Evolutionary conservation across 176 grass and related monocot genomes (phyloP), one percentile per base, ranked within the genome.

Genomic region (Areca catechu): DNA sequence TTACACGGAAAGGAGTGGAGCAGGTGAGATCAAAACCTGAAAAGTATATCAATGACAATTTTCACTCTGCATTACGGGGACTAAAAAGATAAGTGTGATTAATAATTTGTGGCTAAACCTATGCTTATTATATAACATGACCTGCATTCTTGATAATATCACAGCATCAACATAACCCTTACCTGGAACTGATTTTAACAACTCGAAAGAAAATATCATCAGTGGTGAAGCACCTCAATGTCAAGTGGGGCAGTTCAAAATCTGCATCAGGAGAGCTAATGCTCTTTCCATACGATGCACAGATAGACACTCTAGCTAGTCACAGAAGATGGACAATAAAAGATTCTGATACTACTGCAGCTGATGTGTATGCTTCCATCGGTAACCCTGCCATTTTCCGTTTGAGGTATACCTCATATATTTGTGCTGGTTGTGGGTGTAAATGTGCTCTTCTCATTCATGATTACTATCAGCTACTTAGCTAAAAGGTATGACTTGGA

Each of bases 181-280:
- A 83, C 57, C 70, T 98, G 65, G 94, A 98, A 75, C 77, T 98
- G 70, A 93, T 64, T 78, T 56, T 98, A 72, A 65, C 81, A 75
- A 80, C 76, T 56, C 66, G 80, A 61, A 98, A 98, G 79, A 98
- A 89, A 74, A 89, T 98, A 56, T 93, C 94, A 51, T 98, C 94
- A 71, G 74, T 98, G 72, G 73, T 98, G 71, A 89, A 89, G 67
- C 93, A 98, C 76, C 63, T 98, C 30, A 79, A 76, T 55, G 72
- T 77, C 66, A 98, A 98, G 80, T 98, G 93, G 93, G 79, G 74
- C 30, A 68, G 37, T 65, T 85, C 74, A 57, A 75, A 70, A 24
- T 72, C 67, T 22, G 75, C 78, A 70, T 62, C 68, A 73, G 84
- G 87, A 49, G 78, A 69, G 7, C 88, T 92, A 23, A 76, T 83